These are phyloP conservation scores for Pleoardoris graminearum DNA, from an alignment of 2,329 filamentous ascomycete genomes.

Conservation along the genomic window DNA sequence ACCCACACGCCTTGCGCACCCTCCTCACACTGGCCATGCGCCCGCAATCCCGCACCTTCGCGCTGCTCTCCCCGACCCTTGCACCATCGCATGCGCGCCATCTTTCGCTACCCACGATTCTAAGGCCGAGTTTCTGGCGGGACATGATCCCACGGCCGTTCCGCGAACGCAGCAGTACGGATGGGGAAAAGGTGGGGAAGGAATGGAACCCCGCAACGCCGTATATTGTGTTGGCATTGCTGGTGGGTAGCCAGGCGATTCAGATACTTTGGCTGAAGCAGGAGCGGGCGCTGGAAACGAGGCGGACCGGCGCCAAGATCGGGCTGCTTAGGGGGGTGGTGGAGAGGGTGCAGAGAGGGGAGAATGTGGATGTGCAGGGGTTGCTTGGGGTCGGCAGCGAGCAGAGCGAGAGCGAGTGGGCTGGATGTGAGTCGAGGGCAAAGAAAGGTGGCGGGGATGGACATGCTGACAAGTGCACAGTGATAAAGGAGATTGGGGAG, in stretches of 20 bases:
- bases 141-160: constrained; percentile 43
- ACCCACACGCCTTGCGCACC: constrained; percentile 19
- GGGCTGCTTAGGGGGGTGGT: constrained; percentile 75
- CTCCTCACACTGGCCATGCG: constrained; percentile 19
- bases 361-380: constrained; percentile 71
- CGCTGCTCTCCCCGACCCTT: constrained; percentile 21
- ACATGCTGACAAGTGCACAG: constrained; percentile 45
- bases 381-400: constrained; percentile 77
- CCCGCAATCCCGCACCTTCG: constrained; percentile 28
- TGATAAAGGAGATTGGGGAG: constrained; percentile 67
- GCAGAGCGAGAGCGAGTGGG: constrained; percentile 81
- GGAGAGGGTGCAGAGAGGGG: constrained; percentile 37
- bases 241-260: constrained; percentile 95
- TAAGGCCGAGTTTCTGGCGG: constrained; percentile 44
- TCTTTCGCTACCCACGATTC: constrained; percentile 40
- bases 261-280: constrained; percentile 83
- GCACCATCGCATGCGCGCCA: constrained; percentile 21
- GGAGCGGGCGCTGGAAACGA: constrained; percentile 71
- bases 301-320: constrained; percentile 79
- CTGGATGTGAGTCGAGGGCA: constrained; percentile 64
- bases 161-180: constrained; percentile 16
- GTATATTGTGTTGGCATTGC: constrained; percentile 68
- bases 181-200: constrained; percentile 27
- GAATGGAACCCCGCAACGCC: constrained; percentile 62
- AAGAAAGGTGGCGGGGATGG: constrained; percentile 1